phyloP scores from a whole-genome alignment of 2,329 filamentous ascomycete genomes.

The Hyphodiscus sp. region DNA sequence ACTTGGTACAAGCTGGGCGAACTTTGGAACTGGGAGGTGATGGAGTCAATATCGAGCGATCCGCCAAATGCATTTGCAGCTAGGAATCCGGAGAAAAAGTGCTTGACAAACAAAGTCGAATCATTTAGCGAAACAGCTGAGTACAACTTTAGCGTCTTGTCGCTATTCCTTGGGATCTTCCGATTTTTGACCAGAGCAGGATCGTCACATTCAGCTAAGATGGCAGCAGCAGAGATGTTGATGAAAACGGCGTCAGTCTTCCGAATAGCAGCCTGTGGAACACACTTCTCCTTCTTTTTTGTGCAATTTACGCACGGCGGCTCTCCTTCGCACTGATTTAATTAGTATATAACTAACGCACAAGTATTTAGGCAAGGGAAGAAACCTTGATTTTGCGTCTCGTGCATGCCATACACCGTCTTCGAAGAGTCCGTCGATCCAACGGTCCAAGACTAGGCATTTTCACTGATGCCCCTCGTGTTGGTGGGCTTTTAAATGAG shows the following conservation, averaged over 20 bases:
- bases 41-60: slow-evolving; percentile 6
- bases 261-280: background rate
- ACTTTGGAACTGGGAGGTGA: slow-evolving; percentile 8
- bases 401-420: background rate
- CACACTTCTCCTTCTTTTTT: background rate
- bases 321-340: background rate
- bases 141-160: background rate
- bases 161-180: background rate
- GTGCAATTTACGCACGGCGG: background rate
- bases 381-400: background rate
- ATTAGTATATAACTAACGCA: background rate
- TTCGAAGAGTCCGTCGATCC: background rate
- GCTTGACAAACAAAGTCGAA: background rate
- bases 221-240: background rate
- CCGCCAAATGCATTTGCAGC: slow-evolving; percentile 15
- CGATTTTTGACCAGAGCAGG: background rate
- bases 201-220: background rate
- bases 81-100: slow-evolving; percentile 18
- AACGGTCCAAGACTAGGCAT: background rate
- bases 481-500: background rate
- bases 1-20: slow-evolving; percentile 17
- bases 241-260: background rate
- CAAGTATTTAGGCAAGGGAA: background rate
- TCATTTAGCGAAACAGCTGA: background rate
- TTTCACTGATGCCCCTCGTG: background rate